phyloP scores from a whole-genome alignment of 441 rosid species.

The Lepidium campestre region DNA sequence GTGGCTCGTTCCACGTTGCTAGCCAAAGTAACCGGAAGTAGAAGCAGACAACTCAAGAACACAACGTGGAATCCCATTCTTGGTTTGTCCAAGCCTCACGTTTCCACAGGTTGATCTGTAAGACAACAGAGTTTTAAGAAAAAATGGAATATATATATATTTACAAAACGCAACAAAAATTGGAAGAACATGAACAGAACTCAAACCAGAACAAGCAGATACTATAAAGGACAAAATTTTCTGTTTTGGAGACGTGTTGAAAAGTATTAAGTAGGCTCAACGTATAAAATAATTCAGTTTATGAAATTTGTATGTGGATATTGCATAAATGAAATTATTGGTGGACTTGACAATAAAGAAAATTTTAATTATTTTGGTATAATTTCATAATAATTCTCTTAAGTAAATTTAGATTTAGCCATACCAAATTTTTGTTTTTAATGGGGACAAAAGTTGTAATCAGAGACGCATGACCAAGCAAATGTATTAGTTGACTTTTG shows the following conservation, averaged over 20 bases:
- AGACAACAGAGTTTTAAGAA: not conserved
- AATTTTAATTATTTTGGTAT: not conserved
- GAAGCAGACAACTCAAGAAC: slow-evolving; percentile 38
- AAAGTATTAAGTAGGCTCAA: not conserved
- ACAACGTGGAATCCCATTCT: slow-evolving; percentile 43
- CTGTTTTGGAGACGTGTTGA: not conserved
- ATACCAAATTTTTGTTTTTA: no score
- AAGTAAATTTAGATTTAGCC: not conserved
- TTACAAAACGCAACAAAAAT: not conserved
- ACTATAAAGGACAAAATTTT: not conserved
- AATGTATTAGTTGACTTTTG: slow-evolving; percentile 13
- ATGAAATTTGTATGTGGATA: not conserved
- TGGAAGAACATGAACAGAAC: not conserved
- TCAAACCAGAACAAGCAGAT: not conserved
- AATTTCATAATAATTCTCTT: not conserved
- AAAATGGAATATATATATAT: not conserved
- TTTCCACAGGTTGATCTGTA: not conserved
- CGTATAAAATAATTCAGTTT: not conserved
- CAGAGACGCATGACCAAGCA: not conserved
- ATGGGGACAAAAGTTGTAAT: not conserved
- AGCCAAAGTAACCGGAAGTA: slow-evolving; percentile 25
- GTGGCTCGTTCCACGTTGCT: slow-evolving; percentile 40
- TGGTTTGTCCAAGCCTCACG: slow-evolving; percentile 2
- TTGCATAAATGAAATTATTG: not conserved
- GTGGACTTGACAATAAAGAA: not conserved